Evolutionary conservation across 495 filamentous ascomycete genomes (phyloP).

Genomic region (Bombardia bombarda): DNA sequence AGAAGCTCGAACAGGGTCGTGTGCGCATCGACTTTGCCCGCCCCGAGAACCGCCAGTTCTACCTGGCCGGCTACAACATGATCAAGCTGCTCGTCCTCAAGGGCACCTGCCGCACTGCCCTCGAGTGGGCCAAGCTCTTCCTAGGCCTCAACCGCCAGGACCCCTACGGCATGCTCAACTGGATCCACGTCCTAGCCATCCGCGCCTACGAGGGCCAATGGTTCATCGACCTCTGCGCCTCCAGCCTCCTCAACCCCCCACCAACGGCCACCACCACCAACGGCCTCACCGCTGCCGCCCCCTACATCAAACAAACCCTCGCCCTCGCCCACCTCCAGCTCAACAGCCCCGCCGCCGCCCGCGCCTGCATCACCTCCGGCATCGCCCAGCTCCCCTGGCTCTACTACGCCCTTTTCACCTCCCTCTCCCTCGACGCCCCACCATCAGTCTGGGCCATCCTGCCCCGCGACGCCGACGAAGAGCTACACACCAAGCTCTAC

Average conservation of each 20-base stretch:
- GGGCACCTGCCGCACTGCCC: conserved; percentile 86
- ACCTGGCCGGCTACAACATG: conserved; percentile 82
- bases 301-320: conserved; percentile 62
- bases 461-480: conserved; percentile 59
- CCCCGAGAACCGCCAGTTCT: conserved; percentile 86
- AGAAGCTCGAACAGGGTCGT: conserved; percentile 66
- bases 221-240: conserved; percentile 62
- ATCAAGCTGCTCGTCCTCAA: conserved; percentile 75
- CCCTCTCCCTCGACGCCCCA: conserved; percentile 66
- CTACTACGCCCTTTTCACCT: conserved; percentile 65
- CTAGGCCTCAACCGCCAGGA: conserved; percentile 71
- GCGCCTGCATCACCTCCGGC: conserved; percentile 51
- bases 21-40: conserved; percentile 70
- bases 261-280: conserved; percentile 38
- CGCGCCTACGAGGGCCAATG: conserved; percentile 68
- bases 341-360: conserved; percentile 54
- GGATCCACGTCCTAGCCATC: conserved; percentile 77
- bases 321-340: conserved; percentile 66
- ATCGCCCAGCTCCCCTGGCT: conserved; percentile 77
- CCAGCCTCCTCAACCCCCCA: conserved; percentile 43
- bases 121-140: conserved; percentile 86
- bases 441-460: conserved; percentile 72
- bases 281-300: too few species aligned
- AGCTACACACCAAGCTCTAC: conserved; percentile 71
- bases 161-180: conserved; percentile 70